Conservation (phyloP, 768 basidiomycete species). For the Amyloporia xantha region DNA sequence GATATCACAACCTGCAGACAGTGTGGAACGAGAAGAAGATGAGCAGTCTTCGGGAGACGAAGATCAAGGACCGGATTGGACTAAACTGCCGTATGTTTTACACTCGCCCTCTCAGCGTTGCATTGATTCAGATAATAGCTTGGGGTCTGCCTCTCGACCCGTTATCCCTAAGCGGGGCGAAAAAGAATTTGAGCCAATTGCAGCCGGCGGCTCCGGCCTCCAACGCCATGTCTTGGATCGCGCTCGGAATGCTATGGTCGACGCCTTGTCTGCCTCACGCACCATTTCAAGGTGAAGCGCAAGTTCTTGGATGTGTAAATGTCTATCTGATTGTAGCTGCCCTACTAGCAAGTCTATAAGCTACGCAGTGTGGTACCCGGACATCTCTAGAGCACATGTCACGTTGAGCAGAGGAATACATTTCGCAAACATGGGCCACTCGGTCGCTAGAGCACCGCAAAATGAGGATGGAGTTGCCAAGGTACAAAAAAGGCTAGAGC, state of each 20-base stretch:
- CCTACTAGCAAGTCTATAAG: slow-evolving; percentile 66
- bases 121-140: neutral
- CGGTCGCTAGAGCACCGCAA: slow-evolving; percentile 45
- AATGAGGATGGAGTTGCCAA: slow-evolving; percentile 31
- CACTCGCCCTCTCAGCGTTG: neutral
- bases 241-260: slow-evolving; percentile 81
- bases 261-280: slow-evolving; percentile 65
- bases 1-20: slow-evolving; percentile 21
- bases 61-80: slow-evolving; percentile 78
- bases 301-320: neutral
- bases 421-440: slow-evolving; percentile 77
- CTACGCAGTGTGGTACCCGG: slow-evolving; percentile 75
- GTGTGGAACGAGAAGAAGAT: slow-evolving; percentile 34
- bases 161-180: slow-evolving; percentile 94
- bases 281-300: slow-evolving; percentile 67
- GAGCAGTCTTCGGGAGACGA: slow-evolving; percentile 58
- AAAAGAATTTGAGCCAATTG: slow-evolving; percentile 90
- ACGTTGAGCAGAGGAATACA: slow-evolving; percentile 76
- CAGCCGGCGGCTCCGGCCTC: slow-evolving; percentile 56
- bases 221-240: slow-evolving; percentile 79
- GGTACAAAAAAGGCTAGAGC: slow-evolving; percentile 61
- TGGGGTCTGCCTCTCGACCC: slow-evolving; percentile 37
- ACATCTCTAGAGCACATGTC: slow-evolving; percentile 56
- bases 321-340: too few relatives aligned
- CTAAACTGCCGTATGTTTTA: slow-evolving; percentile 52